A percentile compares a stretch with the other conserved stretches of the same genome.
Evolutionary conservation across 306 rosid genomes (phyloP).

Genomic region (Cicer yamashitae): DNA sequence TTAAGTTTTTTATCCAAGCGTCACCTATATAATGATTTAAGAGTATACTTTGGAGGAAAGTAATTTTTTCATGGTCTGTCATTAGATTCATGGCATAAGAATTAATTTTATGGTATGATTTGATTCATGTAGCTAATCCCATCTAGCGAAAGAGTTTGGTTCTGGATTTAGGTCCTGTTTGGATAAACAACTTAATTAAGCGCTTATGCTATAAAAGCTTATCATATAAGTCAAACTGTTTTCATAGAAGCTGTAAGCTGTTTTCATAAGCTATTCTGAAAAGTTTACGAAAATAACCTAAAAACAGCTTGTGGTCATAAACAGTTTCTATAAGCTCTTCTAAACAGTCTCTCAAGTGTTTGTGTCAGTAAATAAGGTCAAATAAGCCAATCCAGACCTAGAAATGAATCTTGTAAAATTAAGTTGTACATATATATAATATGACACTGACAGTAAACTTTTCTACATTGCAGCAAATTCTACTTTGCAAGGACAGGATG

Average conservation of each 20-base stretch:
- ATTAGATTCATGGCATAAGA: not conserved
- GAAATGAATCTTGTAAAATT: slow-evolving; percentile 24
- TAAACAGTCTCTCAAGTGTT: too few relatives aligned
- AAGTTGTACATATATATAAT: slow-evolving; percentile 9
- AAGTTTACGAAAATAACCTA: too few relatives aligned
- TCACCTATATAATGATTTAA: not conserved
- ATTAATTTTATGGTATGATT: not conserved
- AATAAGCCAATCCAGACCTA: not conserved
- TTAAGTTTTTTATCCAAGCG: not conserved
- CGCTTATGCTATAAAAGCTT: too few relatives aligned
- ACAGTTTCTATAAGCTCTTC: too few relatives aligned
- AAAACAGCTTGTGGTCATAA: too few relatives aligned
- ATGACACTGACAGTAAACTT: slow-evolving; percentile 3
- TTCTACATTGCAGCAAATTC: slow-evolving; percentile 64
- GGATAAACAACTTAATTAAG: too few relatives aligned
- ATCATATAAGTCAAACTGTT: too few relatives aligned
- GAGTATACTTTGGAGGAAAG: not conserved
- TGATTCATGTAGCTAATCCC: not conserved
- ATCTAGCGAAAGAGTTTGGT: not conserved
- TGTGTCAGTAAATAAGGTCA: too few relatives aligned
- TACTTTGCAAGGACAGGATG: slow-evolving; percentile 98
- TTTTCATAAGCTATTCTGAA: too few relatives aligned
- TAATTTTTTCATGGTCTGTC: not conserved
- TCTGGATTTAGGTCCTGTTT: not conserved
- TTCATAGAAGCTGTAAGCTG: too few relatives aligned